Conservation (phyloP, 2,329 filamentous ascomycete species). For the Colletotrichum coccodes region DNA sequence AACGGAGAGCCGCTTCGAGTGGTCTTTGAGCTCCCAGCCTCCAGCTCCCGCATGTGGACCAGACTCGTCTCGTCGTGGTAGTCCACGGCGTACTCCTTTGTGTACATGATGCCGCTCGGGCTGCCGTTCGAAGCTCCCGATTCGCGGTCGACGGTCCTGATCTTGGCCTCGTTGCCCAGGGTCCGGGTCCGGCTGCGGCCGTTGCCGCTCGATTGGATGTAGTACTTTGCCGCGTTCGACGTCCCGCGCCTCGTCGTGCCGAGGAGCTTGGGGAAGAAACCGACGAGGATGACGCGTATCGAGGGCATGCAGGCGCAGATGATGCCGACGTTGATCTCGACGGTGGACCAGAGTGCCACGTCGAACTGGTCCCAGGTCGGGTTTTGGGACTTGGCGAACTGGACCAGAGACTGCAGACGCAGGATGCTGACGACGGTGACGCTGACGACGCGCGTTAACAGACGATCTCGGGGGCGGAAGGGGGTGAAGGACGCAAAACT, state of each 20-base stretch:
- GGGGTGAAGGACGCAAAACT: constrained; percentile 24
- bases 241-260: constrained; percentile 37
- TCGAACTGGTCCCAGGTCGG: constrained; percentile 47
- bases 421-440: constrained; percentile 51
- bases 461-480: rapidly evolving
- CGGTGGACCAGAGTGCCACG: constrained; percentile 46
- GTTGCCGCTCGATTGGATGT: constrained; percentile 21
- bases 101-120: constrained; percentile 42
- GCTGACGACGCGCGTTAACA: constrained; percentile 34
- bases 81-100: constrained; percentile 48
- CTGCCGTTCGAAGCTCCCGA: neutral
- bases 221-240: constrained; percentile 24
- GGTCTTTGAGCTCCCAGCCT: constrained; percentile 24
- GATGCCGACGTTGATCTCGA: constrained; percentile 51
- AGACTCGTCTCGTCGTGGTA: constrained; percentile 45
- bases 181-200: constrained; percentile 33
- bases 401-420: constrained; percentile 46
- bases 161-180: constrained; percentile 26
- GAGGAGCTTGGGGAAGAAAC: constrained; percentile 49
- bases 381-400: constrained; percentile 42
- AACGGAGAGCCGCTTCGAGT: constrained; percentile 22
- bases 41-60: constrained; percentile 41
- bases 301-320: constrained; percentile 51
- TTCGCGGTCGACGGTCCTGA: constrained; percentile 19
- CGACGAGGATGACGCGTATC: constrained; percentile 45